These are phyloP conservation scores for Hemerocallis citrina DNA, from an alignment of 106 monocot genomes.

Conservation along the genomic window DNA sequence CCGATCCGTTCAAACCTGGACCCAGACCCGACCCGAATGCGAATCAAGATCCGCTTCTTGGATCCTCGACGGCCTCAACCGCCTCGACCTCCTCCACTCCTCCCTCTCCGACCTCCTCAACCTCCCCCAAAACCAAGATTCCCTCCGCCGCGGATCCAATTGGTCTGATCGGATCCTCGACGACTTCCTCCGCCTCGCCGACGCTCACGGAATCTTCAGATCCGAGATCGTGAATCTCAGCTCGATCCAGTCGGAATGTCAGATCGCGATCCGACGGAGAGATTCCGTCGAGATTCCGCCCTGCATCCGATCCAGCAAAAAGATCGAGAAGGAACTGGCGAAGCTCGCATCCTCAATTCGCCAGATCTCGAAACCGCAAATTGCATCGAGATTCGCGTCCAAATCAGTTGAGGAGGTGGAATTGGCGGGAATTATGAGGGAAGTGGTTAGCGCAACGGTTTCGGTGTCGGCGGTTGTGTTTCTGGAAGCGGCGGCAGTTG, in stretches of 20 bases:
- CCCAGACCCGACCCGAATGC: not conserved
- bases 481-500: constrained; percentile 11
- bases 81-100: constrained; percentile 34
- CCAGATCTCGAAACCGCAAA: not conserved
- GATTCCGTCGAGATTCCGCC: constrained; percentile 31
- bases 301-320: constrained; percentile 18
- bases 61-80: constrained; percentile 35
- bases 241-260: constrained; percentile 22
- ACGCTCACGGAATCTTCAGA: constrained; percentile 47
- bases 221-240: constrained; percentile 20
- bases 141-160: constrained; percentile 23
- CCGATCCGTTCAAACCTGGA: constrained; percentile 35
- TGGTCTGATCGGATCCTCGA: constrained; percentile 45
- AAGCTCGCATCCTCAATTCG: constrained; percentile 20
- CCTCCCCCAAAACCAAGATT: constrained; percentile 39
- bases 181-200: constrained; percentile 59
- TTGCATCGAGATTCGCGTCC: no score
- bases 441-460: constrained; percentile 16
- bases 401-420: constrained; percentile 12
- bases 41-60: not conserved
- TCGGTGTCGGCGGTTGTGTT: constrained; percentile 27
- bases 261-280: constrained; percentile 34
- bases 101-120: constrained; percentile 51
- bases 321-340: constrained; percentile 48
- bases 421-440: constrained; percentile 25